phyloP scores from a whole-genome alignment of 2,329 filamentous ascomycete species.

The Colletotrichum sp. region DNA sequence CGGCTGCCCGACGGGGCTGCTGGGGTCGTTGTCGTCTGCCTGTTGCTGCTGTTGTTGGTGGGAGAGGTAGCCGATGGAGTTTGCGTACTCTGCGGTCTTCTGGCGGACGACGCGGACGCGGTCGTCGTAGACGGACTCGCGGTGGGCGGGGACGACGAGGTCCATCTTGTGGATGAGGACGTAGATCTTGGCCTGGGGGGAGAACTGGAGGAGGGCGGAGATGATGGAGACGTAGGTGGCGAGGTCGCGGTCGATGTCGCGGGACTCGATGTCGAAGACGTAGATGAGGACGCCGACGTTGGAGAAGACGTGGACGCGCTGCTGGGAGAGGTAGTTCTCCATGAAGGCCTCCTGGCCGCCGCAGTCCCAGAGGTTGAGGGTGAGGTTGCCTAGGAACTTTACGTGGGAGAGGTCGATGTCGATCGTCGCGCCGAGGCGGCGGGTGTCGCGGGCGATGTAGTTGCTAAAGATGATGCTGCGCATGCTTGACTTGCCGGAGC shows the following conservation, averaged over 20 bases:
- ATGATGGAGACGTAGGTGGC: slow-evolving; percentile 93
- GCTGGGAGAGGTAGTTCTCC: slow-evolving; percentile 96
- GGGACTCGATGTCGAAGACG: slow-evolving; percentile 97
- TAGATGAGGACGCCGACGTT: slow-evolving; percentile 98
- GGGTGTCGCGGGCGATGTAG: slow-evolving; percentile 95
- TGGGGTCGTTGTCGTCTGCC: slow-evolving; percentile 4
- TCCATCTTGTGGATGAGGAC: slow-evolving; percentile 99
- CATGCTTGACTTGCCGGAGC: slow-evolving; percentile 98
- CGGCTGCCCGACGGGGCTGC: slow-evolving; percentile 22
- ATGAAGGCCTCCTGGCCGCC: slow-evolving; percentile 98
- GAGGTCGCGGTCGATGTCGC: slow-evolving; percentile 91
- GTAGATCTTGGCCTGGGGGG: slow-evolving; percentile 81
- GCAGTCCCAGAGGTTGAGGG: slow-evolving; percentile 98
- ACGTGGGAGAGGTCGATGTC: slow-evolving; percentile 98
- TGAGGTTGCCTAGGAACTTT: slow-evolving; percentile 97
- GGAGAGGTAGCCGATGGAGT: slow-evolving; percentile 36
- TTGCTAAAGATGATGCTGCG: slow-evolving; percentile 99
- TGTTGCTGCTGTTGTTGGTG: not conserved
- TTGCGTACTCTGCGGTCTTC: slow-evolving; percentile 66
- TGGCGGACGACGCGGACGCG: slow-evolving; percentile 77
- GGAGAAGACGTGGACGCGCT: slow-evolving; percentile 94
- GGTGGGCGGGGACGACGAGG: slow-evolving; percentile 79
- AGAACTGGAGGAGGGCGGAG: slow-evolving; percentile 85
- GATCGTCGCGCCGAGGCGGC: slow-evolving; percentile 91
- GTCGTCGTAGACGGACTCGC: slow-evolving; percentile 84